Evolutionary conservation across 768 basidiomycete genomes (phyloP).

Genomic region (Phylloporus sp.): DNA sequence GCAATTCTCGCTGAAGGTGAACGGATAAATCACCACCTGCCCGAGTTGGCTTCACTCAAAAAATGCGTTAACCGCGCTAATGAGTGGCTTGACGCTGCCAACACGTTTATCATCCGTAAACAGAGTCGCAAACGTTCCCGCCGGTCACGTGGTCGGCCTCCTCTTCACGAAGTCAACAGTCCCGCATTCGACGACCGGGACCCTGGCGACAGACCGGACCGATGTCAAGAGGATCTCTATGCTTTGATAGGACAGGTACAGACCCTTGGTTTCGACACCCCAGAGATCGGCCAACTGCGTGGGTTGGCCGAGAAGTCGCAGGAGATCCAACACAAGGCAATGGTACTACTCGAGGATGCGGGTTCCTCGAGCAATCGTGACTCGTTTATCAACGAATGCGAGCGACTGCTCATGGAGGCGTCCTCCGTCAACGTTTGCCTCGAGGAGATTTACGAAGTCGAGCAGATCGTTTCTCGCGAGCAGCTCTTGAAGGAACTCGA

Average conservation of each 20-base stretch:
- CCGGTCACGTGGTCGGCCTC: slow-evolving; percentile 52
- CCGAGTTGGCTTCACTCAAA: slow-evolving; percentile 65
- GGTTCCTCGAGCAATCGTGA: slow-evolving; percentile 44
- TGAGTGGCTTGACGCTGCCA: slow-evolving; percentile 85
- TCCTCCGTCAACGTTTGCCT: slow-evolving; percentile 79
- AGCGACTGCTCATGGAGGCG: slow-evolving; percentile 61
- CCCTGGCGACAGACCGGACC: slow-evolving; percentile 64
- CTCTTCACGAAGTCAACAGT: slow-evolving; percentile 39
- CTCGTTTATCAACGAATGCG: slow-evolving; percentile 63
- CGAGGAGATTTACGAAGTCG: slow-evolving; percentile 71
- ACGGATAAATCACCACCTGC: slow-evolving; percentile 69
- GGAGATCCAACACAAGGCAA: slow-evolving; percentile 54
- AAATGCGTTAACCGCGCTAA: slow-evolving; percentile 78
- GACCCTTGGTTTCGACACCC: slow-evolving; percentile 76
- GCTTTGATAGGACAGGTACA: slow-evolving; percentile 67
- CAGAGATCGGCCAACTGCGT: slow-evolving; percentile 60
- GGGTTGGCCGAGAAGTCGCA: slow-evolving; percentile 59
- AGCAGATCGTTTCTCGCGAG: slow-evolving; percentile 76
- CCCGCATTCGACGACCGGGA: slow-evolving; percentile 38
- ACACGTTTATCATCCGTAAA: slow-evolving; percentile 72
- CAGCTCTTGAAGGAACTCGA: slow-evolving; percentile 73
- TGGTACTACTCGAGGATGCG: slow-evolving; percentile 43
- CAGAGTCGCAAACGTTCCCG: slow-evolving; percentile 74
- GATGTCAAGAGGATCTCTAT: slow-evolving; percentile 66
- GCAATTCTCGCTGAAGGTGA: slow-evolving; percentile 87